phyloP scores from a whole-genome alignment of 202 grass and related monocot species.

The Hordeum pubiflorum region DNA sequence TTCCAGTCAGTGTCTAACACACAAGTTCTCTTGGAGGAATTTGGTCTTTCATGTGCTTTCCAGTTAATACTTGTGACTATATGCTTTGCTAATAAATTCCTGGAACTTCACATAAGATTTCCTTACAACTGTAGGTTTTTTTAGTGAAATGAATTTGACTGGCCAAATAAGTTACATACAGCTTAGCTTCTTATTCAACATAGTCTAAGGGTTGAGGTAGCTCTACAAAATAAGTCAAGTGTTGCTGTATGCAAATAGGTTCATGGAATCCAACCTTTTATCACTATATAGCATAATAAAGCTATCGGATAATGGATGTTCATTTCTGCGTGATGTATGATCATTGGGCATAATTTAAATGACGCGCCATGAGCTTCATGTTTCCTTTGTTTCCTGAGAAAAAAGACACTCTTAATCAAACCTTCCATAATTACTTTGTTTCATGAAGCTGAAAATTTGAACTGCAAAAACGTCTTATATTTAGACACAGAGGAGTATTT shows the following conservation, averaged over 20 bases:
- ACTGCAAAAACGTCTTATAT: no score
- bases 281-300: neutral
- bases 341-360: neutral
- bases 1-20: neutral
- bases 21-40: neutral
- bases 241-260: neutral
- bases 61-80: neutral
- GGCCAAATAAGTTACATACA: neutral
- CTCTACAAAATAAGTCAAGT: neutral
- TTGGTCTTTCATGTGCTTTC: neutral
- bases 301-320: neutral
- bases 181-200: neutral
- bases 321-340: neutral
- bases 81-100: neutral
- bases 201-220: neutral
- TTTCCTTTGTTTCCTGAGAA: neutral
- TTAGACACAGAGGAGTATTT: neutral
- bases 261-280: neutral
- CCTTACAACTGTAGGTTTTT: neutral
- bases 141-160: neutral
- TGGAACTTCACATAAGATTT: conserved; percentile 5
- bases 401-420: neutral
- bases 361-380: neutral
- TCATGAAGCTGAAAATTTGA: no score
- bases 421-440: no score